A percentile compares a stretch with the other conserved stretches of the same genome.
Conservation (phyloP, 2,329 filamentous ascomycete species). For the Kalmusia sp. region DNA sequence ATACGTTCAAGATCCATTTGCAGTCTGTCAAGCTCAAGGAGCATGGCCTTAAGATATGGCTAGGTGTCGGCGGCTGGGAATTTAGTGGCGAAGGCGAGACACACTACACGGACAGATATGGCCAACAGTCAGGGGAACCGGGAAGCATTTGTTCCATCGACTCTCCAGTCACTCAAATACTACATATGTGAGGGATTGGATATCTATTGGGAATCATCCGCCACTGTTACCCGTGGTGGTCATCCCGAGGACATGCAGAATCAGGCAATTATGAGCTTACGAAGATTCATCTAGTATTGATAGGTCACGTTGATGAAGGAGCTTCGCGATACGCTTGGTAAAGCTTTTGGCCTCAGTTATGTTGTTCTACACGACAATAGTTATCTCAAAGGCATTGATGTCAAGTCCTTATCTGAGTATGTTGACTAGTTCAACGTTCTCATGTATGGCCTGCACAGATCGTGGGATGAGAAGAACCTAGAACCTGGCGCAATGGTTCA, state of each 20-base stretch:
- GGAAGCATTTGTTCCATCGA: conserved; percentile 9
- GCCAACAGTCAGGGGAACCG: conserved; percentile 34
- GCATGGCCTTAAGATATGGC: conserved; percentile 37
- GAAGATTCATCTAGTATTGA: not conserved
- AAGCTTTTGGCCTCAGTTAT: conserved; percentile 29
- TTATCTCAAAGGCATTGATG: conserved; percentile 35
- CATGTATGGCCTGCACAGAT: conserved; percentile 56
- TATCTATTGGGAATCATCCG: conserved; percentile 51
- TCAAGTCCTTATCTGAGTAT: conserved; percentile 27
- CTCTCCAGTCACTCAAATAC: conserved; percentile 7
- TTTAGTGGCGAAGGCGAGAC: conserved; percentile 40
- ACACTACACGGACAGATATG: conserved; percentile 46
- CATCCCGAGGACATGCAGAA: conserved; percentile 40
- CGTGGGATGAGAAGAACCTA: conserved; percentile 19
- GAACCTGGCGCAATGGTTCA: conserved; percentile 42
- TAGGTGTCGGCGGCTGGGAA: conserved; percentile 53
- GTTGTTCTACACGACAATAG: conserved; percentile 34
- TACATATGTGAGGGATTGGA: conserved; percentile 36
- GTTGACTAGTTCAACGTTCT: conserved; percentile 57
- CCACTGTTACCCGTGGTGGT: conserved; percentile 45
- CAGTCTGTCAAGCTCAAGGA: conserved; percentile 24
- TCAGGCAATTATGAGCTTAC: conserved; percentile 11
- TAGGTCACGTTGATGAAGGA: conserved; percentile 25
- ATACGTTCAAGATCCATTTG: conserved; percentile 31
- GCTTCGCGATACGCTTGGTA: conserved; percentile 26